These are phyloP conservation scores for Microcyclosporella mali DNA, from an alignment of 2,329 filamentous ascomycete genomes.

Conservation along the genomic window DNA sequence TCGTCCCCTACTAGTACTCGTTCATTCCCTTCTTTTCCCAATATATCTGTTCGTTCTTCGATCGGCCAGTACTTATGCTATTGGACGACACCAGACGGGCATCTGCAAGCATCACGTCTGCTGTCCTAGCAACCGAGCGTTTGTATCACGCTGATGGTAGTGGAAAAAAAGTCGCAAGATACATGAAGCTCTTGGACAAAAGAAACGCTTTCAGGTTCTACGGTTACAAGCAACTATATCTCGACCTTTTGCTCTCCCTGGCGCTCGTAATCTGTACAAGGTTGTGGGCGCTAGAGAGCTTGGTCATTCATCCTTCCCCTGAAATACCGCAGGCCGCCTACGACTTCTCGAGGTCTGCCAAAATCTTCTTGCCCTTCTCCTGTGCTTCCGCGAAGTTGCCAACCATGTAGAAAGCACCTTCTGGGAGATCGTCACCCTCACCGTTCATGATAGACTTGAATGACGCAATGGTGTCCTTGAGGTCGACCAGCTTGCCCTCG, in stretches of 20 bases:
- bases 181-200: slow-evolving; percentile 11
- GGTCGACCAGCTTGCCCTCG: slow-evolving; percentile 92
- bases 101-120: no score
- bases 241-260: slow-evolving; percentile 18
- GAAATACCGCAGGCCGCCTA: slow-evolving; percentile 9
- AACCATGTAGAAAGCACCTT: slow-evolving; percentile 97
- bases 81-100: no score
- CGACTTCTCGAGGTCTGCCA: slow-evolving; percentile 73
- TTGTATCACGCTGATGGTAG: no score
- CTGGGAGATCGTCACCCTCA: slow-evolving; percentile 92
- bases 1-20: no score
- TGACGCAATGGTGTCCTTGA: slow-evolving; percentile 95
- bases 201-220: slow-evolving; percentile 26
- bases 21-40: no score
- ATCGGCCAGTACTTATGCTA: no score
- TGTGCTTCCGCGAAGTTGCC: slow-evolving; percentile 89
- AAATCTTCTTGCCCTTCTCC: slow-evolving; percentile 99
- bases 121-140: no score
- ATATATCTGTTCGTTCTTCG: no score
- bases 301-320: slow-evolving; percentile 11
- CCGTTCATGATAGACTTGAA: slow-evolving; percentile 97
- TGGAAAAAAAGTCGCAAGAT: no score
- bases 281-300: slow-evolving; percentile 19
- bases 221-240: slow-evolving; percentile 20
- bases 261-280: slow-evolving; percentile 25